Percentiles rank a stretch among this genome's conserved stretches.
These are phyloP conservation scores for Candida dubliniensis DNA, from an alignment of 1,139 yeast species.

Conservation along the genomic window DNA sequence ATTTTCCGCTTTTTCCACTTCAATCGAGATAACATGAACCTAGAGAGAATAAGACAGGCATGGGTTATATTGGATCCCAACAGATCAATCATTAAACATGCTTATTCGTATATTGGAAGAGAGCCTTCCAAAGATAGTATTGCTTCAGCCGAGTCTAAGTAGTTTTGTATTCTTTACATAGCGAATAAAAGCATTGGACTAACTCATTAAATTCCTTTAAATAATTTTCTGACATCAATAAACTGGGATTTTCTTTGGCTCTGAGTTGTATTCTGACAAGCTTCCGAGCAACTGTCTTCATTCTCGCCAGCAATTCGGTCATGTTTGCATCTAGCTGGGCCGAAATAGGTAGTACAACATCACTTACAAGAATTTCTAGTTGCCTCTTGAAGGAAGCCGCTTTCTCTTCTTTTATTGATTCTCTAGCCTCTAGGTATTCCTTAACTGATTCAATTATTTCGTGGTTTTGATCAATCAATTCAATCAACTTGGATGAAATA, in stretches of 20 bases:
- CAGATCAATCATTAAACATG: slow-evolving; percentile 36
- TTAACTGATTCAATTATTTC: slow-evolving; percentile 40
- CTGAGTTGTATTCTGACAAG: slow-evolving; percentile 10
- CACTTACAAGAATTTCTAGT: slow-evolving; percentile 15
- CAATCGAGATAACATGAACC: slow-evolving; percentile 43
- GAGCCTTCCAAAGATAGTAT: slow-evolving; percentile 20
- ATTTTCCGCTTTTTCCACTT: slow-evolving; percentile 35
- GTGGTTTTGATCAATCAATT: slow-evolving; percentile 38
- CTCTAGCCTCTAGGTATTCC: slow-evolving; percentile 33
- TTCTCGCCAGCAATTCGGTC: slow-evolving; percentile 11
- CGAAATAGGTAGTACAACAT: slow-evolving; percentile 16
- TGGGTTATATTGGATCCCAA: slow-evolving; percentile 51
- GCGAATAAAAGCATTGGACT: slow-evolving; percentile 21
- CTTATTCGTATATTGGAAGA: slow-evolving; percentile 38
- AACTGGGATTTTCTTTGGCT: slow-evolving; percentile 8
- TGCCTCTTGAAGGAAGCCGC: slow-evolving; percentile 9
- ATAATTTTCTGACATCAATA: slow-evolving; percentile 15
- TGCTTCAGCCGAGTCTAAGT: slow-evolving; percentile 7
- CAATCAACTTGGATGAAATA: slow-evolving; percentile 32
- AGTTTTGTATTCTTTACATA: slow-evolving; percentile 4
- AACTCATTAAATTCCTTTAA: slow-evolving; percentile 22
- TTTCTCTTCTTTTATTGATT: slow-evolving; percentile 19
- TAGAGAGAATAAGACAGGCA: slow-evolving; percentile 42
- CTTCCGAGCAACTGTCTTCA: slow-evolving; percentile 13
- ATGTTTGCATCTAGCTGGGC: slow-evolving; percentile 19